These are phyloP conservation scores for Aspergillaceae sp. DNA, from an alignment of 2,329 filamentous ascomycete genomes.

Conservation along the genomic window DNA sequence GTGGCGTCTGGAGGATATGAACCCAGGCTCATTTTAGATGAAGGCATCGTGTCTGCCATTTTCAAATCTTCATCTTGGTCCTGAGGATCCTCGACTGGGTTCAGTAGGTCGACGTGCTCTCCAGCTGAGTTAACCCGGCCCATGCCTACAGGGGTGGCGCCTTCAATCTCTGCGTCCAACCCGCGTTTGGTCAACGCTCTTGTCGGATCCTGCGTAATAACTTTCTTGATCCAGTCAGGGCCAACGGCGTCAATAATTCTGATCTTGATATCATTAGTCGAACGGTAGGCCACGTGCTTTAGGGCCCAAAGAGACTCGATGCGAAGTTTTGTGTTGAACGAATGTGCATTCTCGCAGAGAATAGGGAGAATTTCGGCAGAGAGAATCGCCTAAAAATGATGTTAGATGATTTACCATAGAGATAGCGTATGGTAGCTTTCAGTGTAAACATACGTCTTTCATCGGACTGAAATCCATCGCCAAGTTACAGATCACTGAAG, in stretches of 20 bases:
- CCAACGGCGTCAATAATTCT: constrained; percentile 68
- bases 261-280: constrained; percentile 64
- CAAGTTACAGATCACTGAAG: constrained; percentile 74
- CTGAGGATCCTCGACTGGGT: constrained; percentile 36
- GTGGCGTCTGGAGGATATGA: constrained; percentile 32
- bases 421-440: too few relatives aligned
- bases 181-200: constrained; percentile 20
- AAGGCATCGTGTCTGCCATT: constrained; percentile 31
- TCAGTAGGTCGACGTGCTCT: constrained; percentile 52
- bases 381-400: constrained; percentile 53
- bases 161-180: constrained; percentile 25
- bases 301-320: constrained; percentile 87
- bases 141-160: constrained; percentile 37
- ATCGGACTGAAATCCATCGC: constrained; percentile 85
- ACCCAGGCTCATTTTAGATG: constrained; percentile 32
- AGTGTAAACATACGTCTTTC: constrained; percentile 57
- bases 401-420: neutral
- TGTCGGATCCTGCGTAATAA: constrained; percentile 55
- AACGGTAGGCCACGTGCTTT: constrained; percentile 75
- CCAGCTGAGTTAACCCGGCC: constrained; percentile 52
- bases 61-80: constrained; percentile 25
- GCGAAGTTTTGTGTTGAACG: constrained; percentile 66
- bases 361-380: constrained; percentile 65
- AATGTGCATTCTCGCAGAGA: constrained; percentile 77
- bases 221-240: constrained; percentile 68